Evolutionary conservation across 805 yeast species (phyloP), one percentile per base, ranked within the genome.

Genomic region (Isabelozyma heimii): DNA sequence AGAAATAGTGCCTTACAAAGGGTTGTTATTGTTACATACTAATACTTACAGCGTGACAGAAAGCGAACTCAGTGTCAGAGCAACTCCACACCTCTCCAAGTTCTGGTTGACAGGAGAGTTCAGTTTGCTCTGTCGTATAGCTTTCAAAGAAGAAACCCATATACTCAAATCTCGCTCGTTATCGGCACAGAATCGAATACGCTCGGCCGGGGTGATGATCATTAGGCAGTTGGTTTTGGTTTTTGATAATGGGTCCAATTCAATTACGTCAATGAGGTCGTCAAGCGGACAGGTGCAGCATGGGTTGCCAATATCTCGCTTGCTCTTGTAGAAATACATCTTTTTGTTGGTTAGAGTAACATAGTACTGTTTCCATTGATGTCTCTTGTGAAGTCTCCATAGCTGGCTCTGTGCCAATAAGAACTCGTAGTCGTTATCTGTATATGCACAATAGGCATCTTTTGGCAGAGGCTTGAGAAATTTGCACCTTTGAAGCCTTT

Each of bases 111-210:
- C n/a, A n/a, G 24, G 24, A 20, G 24, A 20, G 24, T 20, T 20
- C 24, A 20, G 24, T 20, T 20, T 20, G 60, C 50, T 26, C 60
- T 62, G 51, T 17, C 17, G 42, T 58, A 33, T 5, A 15, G 62
- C 63, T 48, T 76, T 79, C 46, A 79, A 54, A 5, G 78, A 66
- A 2, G 76, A 79, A 16, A 80, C 60, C 83, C 83, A 80, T 48
- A 66, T 65, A 1, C 75, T 66, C 55, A 79, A 59, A 20, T 77
- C 81, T 12, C 72, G 77, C 53, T 78, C 83, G 15, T 62, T 57
- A 15, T 61, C 62, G 0, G 77, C 76, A 53, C 81, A 69, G 47
- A 80, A 69, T 28, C 80, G 54, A 13, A 76, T 53, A 44, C 80
- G 60, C 53, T 78, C 79, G 42, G 59, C 56, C 2, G 77, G 75